Evolutionary conservation across 2,329 filamentous ascomycete species (phyloP).

Genomic region (Nothophaeocryptopus gaeumannii): DNA sequence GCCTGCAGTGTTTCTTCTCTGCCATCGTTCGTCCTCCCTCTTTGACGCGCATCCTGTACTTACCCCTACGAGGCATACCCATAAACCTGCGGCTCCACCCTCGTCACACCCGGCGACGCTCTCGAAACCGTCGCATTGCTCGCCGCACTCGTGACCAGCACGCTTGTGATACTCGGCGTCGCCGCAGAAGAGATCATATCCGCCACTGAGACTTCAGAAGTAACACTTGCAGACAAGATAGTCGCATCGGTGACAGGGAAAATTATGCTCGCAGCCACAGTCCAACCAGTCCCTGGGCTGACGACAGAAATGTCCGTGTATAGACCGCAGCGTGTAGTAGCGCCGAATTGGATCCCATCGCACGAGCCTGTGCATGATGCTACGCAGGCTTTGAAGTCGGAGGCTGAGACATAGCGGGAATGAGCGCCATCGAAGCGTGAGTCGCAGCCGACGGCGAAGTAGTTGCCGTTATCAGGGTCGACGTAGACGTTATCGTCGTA

Average conservation of each 20-base stretch:
- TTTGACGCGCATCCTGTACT: too few species aligned
- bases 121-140: constrained; percentile 2
- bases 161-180: too few species aligned
- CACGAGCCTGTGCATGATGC: constrained; percentile 23
- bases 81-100: neutral
- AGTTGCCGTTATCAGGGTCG: constrained; percentile 11
- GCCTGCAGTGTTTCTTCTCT: too few species aligned
- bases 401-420: constrained; percentile 18
- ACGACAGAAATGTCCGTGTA: constrained; percentile 22
- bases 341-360: constrained; percentile 23
- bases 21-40: too few species aligned
- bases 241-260: constrained; percentile 5
- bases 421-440: constrained; percentile 20
- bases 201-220: constrained; percentile 1
- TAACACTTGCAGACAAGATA: constrained; percentile 4
- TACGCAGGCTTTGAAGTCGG: constrained; percentile 19
- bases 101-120: constrained; percentile 4
- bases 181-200: too few species aligned
- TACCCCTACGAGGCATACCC: too few species aligned
- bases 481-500: constrained; percentile 18
- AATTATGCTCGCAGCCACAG: constrained; percentile 19
- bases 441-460: constrained; percentile 22
- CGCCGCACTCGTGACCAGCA: too few species aligned
- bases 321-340: constrained; percentile 21
- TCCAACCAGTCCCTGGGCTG: constrained; percentile 19